phyloP scores from a whole-genome alignment of 345 rosid genomes.

The Geranium rotundifolium region DNA sequence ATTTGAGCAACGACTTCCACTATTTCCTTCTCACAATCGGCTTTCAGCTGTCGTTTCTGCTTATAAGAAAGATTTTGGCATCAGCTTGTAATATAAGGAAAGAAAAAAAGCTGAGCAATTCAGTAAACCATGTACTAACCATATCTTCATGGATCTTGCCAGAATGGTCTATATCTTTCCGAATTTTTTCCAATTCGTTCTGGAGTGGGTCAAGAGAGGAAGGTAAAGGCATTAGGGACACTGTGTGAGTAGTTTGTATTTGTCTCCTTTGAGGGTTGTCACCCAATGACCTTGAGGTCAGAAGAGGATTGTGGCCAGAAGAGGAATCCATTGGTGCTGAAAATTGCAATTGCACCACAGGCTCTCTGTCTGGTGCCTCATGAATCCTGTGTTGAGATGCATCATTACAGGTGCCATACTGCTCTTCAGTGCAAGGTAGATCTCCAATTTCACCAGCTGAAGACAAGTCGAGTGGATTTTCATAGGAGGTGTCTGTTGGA shows the following conservation, averaged over 20 bases:
- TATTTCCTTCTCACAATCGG: constrained; percentile 45
- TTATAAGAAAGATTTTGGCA: neutral
- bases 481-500: constrained; percentile 3
- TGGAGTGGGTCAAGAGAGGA: constrained; percentile 40
- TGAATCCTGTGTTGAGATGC: neutral
- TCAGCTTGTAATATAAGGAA: neutral
- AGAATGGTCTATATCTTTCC: constrained; percentile 22
- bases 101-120: neutral
- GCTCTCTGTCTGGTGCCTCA: neutral
- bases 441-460: constrained; percentile 13
- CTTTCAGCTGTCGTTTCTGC: constrained; percentile 16
- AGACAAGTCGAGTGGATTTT: constrained; percentile 9
- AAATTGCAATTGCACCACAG: neutral
- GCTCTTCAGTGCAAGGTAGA: constrained; percentile 9
- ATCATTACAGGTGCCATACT: neutral
- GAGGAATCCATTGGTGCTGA: neutral
- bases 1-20: constrained; percentile 36
- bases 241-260: constrained; percentile 14
- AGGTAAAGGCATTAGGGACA: constrained; percentile 16
- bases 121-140: constrained; percentile 22
- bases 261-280: constrained; percentile 2
- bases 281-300: neutral
- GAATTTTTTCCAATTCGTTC: constrained; percentile 42
- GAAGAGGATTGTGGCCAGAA: neutral
- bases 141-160: constrained; percentile 21